These are phyloP conservation scores for Cordyceps tenuipes DNA, from an alignment of 2,329 filamentous ascomycete genomes.

Conservation along the genomic window DNA sequence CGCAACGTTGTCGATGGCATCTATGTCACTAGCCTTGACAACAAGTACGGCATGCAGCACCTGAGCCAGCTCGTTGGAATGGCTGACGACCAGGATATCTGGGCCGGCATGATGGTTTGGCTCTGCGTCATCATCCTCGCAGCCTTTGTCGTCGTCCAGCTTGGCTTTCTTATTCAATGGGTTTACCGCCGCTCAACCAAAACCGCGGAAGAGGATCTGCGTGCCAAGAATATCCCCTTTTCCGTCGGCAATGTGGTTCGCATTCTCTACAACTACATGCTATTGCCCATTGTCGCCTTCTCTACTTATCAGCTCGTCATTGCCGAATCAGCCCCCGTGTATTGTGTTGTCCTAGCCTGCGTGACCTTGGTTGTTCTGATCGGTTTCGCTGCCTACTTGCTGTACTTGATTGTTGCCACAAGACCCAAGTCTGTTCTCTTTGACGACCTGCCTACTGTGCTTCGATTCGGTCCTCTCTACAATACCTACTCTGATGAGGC, in stretches of 20 bases:
- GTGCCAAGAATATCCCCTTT: conserved; percentile 87
- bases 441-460: conserved; percentile 81
- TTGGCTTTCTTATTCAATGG: conserved; percentile 72
- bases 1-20: conserved; percentile 71
- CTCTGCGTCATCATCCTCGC: conserved; percentile 66
- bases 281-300: conserved; percentile 76
- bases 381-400: conserved; percentile 67
- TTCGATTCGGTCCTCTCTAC: conserved; percentile 88
- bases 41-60: conserved; percentile 63
- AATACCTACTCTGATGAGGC: conserved; percentile 96
- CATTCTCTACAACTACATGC: conserved; percentile 85
- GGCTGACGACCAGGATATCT: conserved; percentile 67
- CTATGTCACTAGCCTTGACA: conserved; percentile 65
- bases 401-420: conserved; percentile 71
- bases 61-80: conserved; percentile 80
- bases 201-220: conserved; percentile 75
- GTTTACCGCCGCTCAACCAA: conserved; percentile 61
- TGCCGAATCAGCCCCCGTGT: conserved; percentile 56
- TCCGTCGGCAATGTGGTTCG: conserved; percentile 70
- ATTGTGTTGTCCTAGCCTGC: conserved; percentile 65
- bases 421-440: conserved; percentile 82
- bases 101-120: conserved; percentile 92
- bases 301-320: conserved; percentile 90
- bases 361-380: conserved; percentile 66
- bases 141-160: conserved; percentile 62